These are phyloP conservation scores for Debaryomycetaceae sp. DNA, from an alignment of 1,139 yeast genomes.

Conservation along the genomic window DNA sequence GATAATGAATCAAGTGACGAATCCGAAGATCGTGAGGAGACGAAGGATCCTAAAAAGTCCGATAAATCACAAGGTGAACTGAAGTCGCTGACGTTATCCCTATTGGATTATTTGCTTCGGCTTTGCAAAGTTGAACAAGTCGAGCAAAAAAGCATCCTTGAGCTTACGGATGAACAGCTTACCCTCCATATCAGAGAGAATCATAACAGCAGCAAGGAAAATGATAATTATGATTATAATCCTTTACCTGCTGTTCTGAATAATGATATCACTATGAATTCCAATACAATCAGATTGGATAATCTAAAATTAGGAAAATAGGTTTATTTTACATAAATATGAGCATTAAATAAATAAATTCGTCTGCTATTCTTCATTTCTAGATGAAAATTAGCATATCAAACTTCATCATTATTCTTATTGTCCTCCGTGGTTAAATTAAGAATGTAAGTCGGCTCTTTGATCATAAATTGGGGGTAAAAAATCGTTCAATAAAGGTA, in stretches of 20 bases:
- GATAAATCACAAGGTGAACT: slow-evolving; percentile 10
- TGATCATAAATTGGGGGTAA: slow-evolving; percentile 10
- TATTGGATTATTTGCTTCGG: slow-evolving; percentile 65
- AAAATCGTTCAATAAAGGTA: slow-evolving; percentile 10
- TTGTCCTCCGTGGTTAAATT: background rate
- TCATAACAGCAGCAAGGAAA: slow-evolving; percentile 31
- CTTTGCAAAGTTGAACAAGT: slow-evolving; percentile 59
- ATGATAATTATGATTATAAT: slow-evolving; percentile 13
- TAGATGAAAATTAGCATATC: background rate
- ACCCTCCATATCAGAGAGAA: slow-evolving; percentile 64
- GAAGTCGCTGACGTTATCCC: slow-evolving; percentile 41
- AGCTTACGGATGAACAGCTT: slow-evolving; percentile 65
- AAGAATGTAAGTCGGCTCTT: slow-evolving; percentile 5
- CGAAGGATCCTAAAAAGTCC: slow-evolving; percentile 13
- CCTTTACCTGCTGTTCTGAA: slow-evolving; percentile 14
- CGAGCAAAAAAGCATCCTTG: slow-evolving; percentile 54
- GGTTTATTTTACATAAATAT: background rate
- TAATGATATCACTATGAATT: slow-evolving; percentile 24
- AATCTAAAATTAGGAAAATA: slow-evolving; percentile 22
- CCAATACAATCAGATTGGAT: slow-evolving; percentile 34
- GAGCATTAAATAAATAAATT: background rate
- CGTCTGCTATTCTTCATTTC: background rate
- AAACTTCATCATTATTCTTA: background rate
- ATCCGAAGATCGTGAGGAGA: slow-evolving; percentile 12
- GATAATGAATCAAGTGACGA: slow-evolving; percentile 12